A percentile compares a stretch with the other conserved stretches of the same genome.
These are phyloP conservation scores for Sclerotinia trifoliorum DNA, from an alignment of 2,329 filamentous ascomycete genomes.

Conservation along the genomic window DNA sequence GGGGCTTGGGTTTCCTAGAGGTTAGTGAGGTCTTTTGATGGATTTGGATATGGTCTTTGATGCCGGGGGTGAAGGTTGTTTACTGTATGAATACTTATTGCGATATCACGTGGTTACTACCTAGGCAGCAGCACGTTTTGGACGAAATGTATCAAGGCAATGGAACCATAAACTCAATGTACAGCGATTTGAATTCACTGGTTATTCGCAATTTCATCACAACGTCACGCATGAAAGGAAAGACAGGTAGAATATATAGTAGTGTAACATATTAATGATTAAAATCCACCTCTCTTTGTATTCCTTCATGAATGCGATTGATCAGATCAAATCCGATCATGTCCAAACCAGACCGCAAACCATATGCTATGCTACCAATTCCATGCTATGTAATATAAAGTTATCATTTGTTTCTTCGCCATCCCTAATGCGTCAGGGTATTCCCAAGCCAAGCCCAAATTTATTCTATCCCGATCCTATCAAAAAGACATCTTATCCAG, in stretches of 20 bases:
- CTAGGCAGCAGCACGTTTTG: too few relatives aligned
- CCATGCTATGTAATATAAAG: constrained; percentile 19
- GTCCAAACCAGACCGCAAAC: constrained; percentile 2
- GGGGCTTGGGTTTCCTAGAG: neutral
- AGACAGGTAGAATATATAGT: neutral
- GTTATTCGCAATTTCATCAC: too few relatives aligned
- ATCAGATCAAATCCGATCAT: neutral
- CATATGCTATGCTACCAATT: constrained; percentile 16
- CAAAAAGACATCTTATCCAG: constrained; percentile 18
- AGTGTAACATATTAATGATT: constrained; percentile 21
- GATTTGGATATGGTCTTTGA: too few relatives aligned
- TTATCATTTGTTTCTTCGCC: neutral
- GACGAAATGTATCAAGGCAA: too few relatives aligned
- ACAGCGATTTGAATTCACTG: too few relatives aligned
- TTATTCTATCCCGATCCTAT: neutral
- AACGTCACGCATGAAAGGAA: neutral
- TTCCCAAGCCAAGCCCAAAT: constrained; percentile 10
- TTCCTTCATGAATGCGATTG: neutral
- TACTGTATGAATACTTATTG: too few relatives aligned
- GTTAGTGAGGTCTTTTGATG: too few relatives aligned
- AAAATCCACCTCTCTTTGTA: constrained; percentile 20
- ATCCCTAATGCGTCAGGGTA: constrained; percentile 13
- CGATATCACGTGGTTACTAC: too few relatives aligned
- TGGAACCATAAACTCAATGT: too few relatives aligned
- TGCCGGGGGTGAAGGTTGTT: too few relatives aligned